Evolutionary conservation across 169 alveolate species (phyloP), one percentile per base, ranked within the genome.

Genomic region (Plasmodium reichenowi): DNA sequence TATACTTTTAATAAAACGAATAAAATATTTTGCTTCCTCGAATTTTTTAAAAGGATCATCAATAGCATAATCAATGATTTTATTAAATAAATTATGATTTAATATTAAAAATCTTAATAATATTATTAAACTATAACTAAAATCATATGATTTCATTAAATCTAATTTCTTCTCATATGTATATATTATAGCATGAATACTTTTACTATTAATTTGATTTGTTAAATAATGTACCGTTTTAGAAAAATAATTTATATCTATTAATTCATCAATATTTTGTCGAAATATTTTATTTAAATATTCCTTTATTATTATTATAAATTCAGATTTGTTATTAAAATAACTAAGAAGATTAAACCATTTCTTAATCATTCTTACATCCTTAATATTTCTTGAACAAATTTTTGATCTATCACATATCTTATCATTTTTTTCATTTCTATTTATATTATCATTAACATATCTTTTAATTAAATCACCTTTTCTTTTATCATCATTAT

Each of bases 161-260:
- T 52, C 60, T 13, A 78, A 32, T 47, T 78, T 78, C 17, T 48
- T 43, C 26, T 78, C 80, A 15, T 78, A 78, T 6, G 89, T 64
- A 32, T 15, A 66, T 64, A 78, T 78, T 26, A 78, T 58, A 17
- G 89, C 75, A 59, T 78, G 89, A 10, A 78, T 32, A 45, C 78
- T 78, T 78, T 78, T 78, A 50, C 89, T 78, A 71, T 78, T 78
- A 22, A 78, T 78, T 15, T 78, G 89, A 32, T 78, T 78, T 58
- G 75, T 67, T 60, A 78, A 50, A 54, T 78, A 59, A 58, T 78
- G 67, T 7, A 67, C 76, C 0, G 89, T 78, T 78, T 78, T 78
- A 24, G 72, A 50, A 52, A 78, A 78, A 24, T 78, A 78, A 20
- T 66, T 45, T 29, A 64, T 10, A 29, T 24, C 13, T 59, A 78